These are phyloP conservation scores for Fagopyrum homotropicum DNA, from an alignment of 148 eudicot species.

Conservation along the genomic window DNA sequence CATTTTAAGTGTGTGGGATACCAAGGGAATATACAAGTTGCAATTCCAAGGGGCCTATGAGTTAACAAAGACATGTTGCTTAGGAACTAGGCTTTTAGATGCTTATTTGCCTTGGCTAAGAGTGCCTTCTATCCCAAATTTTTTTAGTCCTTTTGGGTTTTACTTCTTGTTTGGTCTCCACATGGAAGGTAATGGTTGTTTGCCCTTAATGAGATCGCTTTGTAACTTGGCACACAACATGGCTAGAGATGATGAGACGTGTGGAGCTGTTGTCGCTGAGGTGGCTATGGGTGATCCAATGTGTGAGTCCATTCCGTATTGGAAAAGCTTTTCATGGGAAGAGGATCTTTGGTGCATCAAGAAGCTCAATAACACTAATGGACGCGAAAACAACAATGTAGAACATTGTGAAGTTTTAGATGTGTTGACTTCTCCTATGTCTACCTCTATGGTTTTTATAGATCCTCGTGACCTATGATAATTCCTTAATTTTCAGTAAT, in stretches of 20 bases:
- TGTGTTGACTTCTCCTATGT: neutral
- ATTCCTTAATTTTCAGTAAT: too few species aligned
- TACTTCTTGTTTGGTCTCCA: constrained; percentile 72
- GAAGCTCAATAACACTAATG: constrained; percentile 21
- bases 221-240: constrained; percentile 70
- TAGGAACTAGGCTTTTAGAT: constrained; percentile 62
- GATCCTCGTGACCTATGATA: neutral
- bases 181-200: constrained; percentile 62
- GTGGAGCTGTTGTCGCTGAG: constrained; percentile 73
- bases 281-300: constrained; percentile 67
- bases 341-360: constrained; percentile 87
- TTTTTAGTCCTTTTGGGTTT: constrained; percentile 63
- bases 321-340: constrained; percentile 70
- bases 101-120: constrained; percentile 70
- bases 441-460: neutral
- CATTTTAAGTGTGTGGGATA: constrained; percentile 78
- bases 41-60: constrained; percentile 70
- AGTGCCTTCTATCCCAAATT: constrained; percentile 71
- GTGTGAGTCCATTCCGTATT: constrained; percentile 58
- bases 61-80: constrained; percentile 41
- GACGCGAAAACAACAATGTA: neutral
- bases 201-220: constrained; percentile 53
- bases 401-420: neutral
- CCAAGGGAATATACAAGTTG: constrained; percentile 62
- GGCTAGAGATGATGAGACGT: constrained; percentile 51